phyloP scores from a whole-genome alignment of 371 early-diverging fungal species.

The Mortierella sp. region DNA sequence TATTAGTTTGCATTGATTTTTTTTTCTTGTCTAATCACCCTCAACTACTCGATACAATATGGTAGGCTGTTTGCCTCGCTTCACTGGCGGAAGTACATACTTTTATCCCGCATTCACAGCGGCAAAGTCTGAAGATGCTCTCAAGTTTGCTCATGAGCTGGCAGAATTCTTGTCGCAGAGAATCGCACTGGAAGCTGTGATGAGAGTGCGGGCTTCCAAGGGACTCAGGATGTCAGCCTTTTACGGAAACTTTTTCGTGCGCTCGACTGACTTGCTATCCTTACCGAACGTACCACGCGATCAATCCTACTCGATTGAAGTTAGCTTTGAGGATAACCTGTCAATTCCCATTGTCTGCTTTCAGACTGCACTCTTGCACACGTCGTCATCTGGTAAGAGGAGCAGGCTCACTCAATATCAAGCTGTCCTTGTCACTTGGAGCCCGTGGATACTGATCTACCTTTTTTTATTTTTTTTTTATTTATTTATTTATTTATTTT shows the following conservation, averaged over 20 bases:
- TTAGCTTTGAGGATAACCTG: constrained; percentile 89
- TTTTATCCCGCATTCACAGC: constrained; percentile 97
- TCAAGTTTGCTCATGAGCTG: constrained; percentile 93
- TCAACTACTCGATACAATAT: neutral
- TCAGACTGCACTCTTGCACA: constrained; percentile 97
- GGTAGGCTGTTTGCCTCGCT: constrained; percentile 46
- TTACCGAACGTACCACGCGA: constrained; percentile 96
- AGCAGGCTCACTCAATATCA: neutral
- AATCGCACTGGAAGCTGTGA: constrained; percentile 96
- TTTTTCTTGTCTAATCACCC: neutral
- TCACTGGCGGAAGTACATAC: constrained; percentile 95
- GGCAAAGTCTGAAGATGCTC: constrained; percentile 84
- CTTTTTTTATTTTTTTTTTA: neutral
- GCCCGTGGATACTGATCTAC: neutral
- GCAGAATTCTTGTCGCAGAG: constrained; percentile 84
- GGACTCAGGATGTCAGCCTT: constrained; percentile 88
- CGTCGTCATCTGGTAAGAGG: constrained; percentile 71
- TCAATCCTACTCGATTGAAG: constrained; percentile 94
- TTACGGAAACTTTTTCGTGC: constrained; percentile 97
- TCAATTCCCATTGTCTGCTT: constrained; percentile 87
- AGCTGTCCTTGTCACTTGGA: neutral
- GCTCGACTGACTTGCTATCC: constrained; percentile 94
- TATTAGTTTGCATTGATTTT: no score
- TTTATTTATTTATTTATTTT: neutral
- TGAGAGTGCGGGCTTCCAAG: constrained; percentile 94